phyloP scores from a whole-genome alignment of 2,329 filamentous ascomycete genomes.

The Sporothrix curviconia region DNA sequence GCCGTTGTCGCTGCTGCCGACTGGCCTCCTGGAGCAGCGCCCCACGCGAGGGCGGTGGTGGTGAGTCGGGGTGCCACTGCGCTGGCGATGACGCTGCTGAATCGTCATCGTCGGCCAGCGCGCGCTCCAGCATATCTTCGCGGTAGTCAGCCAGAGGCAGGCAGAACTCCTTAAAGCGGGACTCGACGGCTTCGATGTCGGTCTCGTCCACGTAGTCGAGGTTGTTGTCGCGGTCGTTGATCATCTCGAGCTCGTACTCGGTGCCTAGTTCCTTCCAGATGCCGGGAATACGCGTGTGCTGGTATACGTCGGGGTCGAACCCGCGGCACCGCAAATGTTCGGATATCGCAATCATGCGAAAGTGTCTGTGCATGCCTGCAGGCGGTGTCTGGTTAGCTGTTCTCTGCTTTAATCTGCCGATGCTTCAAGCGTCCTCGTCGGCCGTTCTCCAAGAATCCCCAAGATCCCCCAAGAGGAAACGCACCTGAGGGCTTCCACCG shows the following conservation, averaged over 20 bases:
- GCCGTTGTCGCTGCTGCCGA: not conserved
- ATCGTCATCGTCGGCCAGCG: constrained; percentile 11
- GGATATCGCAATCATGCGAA: constrained; percentile 81
- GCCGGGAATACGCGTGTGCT: constrained; percentile 80
- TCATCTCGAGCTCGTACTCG: constrained; percentile 77
- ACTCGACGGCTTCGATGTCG: constrained; percentile 9
- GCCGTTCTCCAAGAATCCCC: not conserved
- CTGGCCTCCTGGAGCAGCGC: not conserved
- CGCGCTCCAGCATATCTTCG: constrained; percentile 19
- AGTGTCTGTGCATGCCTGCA: constrained; percentile 84
- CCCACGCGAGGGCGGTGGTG: constrained; percentile 4
- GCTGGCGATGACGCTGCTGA: constrained; percentile 19
- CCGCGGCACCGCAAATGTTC: constrained; percentile 75
- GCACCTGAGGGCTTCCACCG: constrained; percentile 96
- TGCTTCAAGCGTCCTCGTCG: too few relatives aligned
- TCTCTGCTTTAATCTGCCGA: not conserved
- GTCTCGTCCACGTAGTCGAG: constrained; percentile 18
- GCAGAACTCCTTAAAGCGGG: constrained; percentile 21
- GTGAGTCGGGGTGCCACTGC: constrained; percentile 19
- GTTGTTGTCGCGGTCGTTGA: constrained; percentile 54
- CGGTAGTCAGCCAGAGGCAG: constrained; percentile 20
- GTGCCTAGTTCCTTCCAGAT: constrained; percentile 85
- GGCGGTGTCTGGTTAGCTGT: constrained; percentile 6
- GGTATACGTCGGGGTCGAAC: constrained; percentile 60
- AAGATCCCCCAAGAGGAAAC: too few relatives aligned